phyloP scores from a whole-genome alignment of 768 basidiomycete genomes.

The Sistotremastrum suecicum region DNA sequence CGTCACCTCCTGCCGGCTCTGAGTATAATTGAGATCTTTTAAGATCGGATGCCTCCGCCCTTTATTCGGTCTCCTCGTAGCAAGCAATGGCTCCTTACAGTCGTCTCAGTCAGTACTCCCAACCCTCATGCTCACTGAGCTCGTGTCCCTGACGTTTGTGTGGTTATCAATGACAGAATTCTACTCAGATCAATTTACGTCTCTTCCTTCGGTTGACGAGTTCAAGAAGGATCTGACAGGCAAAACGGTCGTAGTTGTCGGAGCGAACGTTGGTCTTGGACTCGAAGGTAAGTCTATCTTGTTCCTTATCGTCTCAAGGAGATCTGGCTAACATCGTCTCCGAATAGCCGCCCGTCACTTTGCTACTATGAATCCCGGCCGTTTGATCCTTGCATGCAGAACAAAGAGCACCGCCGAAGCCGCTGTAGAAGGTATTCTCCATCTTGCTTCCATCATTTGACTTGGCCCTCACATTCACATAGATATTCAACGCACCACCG shows the following conservation, averaged over 20 bases:
- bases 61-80: too few species aligned
- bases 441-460: too few species aligned
- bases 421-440: conserved; percentile 13
- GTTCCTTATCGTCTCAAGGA: too few species aligned
- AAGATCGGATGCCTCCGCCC: too few species aligned
- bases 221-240: conserved; percentile 3
- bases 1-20: too few species aligned
- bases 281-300: conserved; percentile 9
- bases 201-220: conserved; percentile 13
- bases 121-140: background rate
- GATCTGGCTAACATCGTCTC: too few species aligned
- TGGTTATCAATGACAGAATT: background rate
- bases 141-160: background rate
- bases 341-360: conserved; percentile 21
- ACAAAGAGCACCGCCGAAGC: conserved; percentile 14
- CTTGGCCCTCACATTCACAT: background rate
- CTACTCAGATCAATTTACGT: conserved; percentile 14
- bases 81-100: too few species aligned
- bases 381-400: conserved; percentile 22
- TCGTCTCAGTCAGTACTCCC: background rate
- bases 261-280: conserved; percentile 18
- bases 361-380: conserved; percentile 17
- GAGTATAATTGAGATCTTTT: too few species aligned
- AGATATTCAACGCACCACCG: conserved; percentile 12
- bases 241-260: conserved; percentile 14